Conservation (phyloP, 352 stramenopile genomes). For the Phytophthora fragariae region DNA sequence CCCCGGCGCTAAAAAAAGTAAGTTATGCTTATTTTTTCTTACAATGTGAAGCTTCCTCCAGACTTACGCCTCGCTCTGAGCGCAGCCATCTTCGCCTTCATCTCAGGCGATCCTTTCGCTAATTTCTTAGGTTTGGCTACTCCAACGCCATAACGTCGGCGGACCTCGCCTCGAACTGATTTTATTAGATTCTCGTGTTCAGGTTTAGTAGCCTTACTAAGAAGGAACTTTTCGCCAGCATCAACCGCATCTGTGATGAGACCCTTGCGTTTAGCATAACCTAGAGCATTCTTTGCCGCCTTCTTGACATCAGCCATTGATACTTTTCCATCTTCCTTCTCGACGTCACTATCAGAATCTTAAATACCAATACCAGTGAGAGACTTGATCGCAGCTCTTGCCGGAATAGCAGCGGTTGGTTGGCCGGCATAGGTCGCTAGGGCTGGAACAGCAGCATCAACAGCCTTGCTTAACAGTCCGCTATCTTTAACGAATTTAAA, state of each 20-base stretch:
- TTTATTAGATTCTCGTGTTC: not conserved
- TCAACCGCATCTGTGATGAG: not conserved
- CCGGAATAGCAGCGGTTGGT: not conserved
- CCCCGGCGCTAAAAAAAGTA: too few species aligned
- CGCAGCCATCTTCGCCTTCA: too few species aligned
- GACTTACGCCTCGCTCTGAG: too few species aligned
- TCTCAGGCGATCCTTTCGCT: too few species aligned
- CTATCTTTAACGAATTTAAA: conserved; percentile 7
- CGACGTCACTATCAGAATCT: conserved; percentile 1
- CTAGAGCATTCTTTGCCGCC: too few species aligned
- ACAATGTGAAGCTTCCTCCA: too few species aligned
- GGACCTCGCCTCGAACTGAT: not conserved
- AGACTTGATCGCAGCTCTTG: too few species aligned
- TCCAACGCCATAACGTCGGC: not conserved
- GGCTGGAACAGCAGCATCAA: not conserved
- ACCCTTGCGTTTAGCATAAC: not conserved
- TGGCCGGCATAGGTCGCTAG: not conserved
- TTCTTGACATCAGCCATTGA: not conserved
- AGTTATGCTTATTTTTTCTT: too few species aligned
- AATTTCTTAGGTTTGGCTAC: too few species aligned
- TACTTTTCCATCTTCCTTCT: not conserved
- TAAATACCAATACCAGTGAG: not conserved
- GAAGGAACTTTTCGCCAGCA: not conserved
- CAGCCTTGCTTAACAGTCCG: not conserved
- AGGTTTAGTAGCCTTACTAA: not conserved